Base-by-base conservation (phyloP, 345 rosid genomes). In the Fremontodendron californicum region DNA sequence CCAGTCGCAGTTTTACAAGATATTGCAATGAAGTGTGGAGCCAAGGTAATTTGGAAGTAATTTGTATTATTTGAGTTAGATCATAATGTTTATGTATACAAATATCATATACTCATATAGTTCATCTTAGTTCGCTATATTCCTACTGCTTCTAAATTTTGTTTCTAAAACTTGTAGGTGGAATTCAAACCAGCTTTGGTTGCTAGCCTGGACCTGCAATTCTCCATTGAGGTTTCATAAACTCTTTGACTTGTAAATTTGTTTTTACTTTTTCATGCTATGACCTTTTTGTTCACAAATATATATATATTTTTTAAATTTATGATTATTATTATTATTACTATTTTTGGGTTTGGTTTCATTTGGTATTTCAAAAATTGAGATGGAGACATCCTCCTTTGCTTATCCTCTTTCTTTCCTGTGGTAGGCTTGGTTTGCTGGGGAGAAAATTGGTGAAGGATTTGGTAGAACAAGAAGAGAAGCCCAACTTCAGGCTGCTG, bases 381-480 rank as follows among this genome's bases (percentile, higher is more conserved):
- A 64, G 73, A 62, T 39, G 31, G 51, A n/a, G 43, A 21, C 58
- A 42, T 46, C 54, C 76, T 29, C 42, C 39, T 45, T 23, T 8
- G 35, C 80, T 80, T 58, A 71, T 73, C 58, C 43, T 69, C 57
- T 78, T 73, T 39, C 27, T 68, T 77, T 3, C 55, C 74, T 82
- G 70, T 79, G 82, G 67, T 81, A 96, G 99, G 96, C 85, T 81
- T 89, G 93, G 98, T 85, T 96, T 82, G 89, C 87, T 19, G 98
- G 97, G 80, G 82, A 89, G 83, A 92, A 86, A 84, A 82, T 91
- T 81, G 94, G 99, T 60, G 89, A 92, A 80, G 97, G 94, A 69
- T 78, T 84, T 76, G 97, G 97, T 58, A 91, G 87, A 80, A 89
- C 98, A 42, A 94, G 97, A 87, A 86, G 91, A 85, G 95, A 92